phyloP scores from a whole-genome alignment of 208 protist species.

The Acanthamoeba healyi region DNA sequence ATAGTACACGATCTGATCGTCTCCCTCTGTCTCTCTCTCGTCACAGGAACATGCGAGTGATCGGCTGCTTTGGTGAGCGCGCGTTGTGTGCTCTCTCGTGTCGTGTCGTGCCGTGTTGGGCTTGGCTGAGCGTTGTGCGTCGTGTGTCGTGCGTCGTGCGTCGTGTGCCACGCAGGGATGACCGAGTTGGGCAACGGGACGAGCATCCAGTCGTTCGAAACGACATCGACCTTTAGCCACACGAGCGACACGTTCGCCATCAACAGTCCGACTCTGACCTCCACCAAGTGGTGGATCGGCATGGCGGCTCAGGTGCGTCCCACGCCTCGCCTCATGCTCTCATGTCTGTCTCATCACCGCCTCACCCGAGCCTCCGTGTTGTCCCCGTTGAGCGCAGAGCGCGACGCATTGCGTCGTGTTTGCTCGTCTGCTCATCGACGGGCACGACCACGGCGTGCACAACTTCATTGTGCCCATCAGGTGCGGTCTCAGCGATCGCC shows the following conservation, averaged over 20 bases:
- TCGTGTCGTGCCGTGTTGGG: too few species aligned
- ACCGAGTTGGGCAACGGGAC: constrained; percentile 86
- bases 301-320: not conserved
- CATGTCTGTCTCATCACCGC: not conserved
- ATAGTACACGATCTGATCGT: not conserved
- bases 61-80: constrained; percentile 62
- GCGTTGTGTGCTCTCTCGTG: too few species aligned
- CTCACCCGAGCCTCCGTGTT: not conserved
- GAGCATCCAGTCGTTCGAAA: constrained; percentile 85
- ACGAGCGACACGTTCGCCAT: constrained; percentile 84
- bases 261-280: constrained; percentile 79
- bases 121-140: too few species aligned
- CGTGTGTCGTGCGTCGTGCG: too few species aligned
- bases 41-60: constrained; percentile 44
- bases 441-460: constrained; percentile 84
- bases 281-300: constrained; percentile 87
- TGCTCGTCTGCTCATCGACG: constrained; percentile 82
- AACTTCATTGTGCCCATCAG: constrained; percentile 87
- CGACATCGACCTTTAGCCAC: constrained; percentile 82
- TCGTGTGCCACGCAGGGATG: constrained; percentile 44
- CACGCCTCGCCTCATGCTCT: not conserved
- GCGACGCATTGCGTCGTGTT: constrained; percentile 82
- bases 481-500: not conserved
- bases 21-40: not conserved
- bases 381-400: not conserved